Conservation (phyloP, 2,329 filamentous ascomycete species). For the Fusarium illudens region DNA sequence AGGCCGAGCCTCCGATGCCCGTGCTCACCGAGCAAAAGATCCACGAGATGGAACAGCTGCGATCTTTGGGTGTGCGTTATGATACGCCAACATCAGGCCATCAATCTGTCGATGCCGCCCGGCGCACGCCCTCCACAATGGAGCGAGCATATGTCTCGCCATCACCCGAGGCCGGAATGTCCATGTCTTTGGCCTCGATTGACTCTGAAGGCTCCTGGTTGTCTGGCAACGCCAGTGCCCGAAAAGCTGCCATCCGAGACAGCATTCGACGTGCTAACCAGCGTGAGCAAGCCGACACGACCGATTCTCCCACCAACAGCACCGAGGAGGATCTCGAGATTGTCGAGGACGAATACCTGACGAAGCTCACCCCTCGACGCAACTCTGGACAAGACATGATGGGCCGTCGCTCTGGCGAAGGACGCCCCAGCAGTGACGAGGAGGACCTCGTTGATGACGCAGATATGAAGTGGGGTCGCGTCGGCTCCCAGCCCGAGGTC, state of each 20-base stretch:
- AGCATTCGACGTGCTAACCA: constrained; percentile 47
- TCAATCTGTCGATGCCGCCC: constrained; percentile 47
- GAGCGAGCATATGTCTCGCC: constrained; percentile 40
- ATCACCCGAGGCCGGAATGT: constrained; percentile 71
- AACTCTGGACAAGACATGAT: constrained; percentile 39
- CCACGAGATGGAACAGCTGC: constrained; percentile 38
- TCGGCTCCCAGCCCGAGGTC: constrained; percentile 60
- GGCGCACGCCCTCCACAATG: constrained; percentile 31
- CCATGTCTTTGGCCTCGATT: constrained; percentile 90
- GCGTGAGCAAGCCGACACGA: constrained; percentile 44
- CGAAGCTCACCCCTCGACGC: constrained; percentile 51
- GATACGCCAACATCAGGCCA: constrained; percentile 58
- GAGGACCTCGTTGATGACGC: constrained; percentile 56
- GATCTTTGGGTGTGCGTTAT: constrained; percentile 47
- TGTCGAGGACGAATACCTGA: constrained; percentile 77
- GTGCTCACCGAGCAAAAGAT: constrained; percentile 42
- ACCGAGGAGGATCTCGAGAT: constrained; percentile 71
- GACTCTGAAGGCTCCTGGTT: constrained; percentile 98
- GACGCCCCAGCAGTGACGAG: constrained; percentile 67
- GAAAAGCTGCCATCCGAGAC: constrained; percentile 57
- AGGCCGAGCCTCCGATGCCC: constrained; percentile 60
- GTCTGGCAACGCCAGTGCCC: constrained; percentile 72
- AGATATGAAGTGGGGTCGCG: constrained; percentile 62
- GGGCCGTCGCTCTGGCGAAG: constrained; percentile 58
- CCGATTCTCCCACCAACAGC: constrained; percentile 50